Percentiles rank a stretch among this genome's conserved stretches.
Conservation (phyloP, 164 flowering plant genomes). For the Protea cynaroides region DNA sequence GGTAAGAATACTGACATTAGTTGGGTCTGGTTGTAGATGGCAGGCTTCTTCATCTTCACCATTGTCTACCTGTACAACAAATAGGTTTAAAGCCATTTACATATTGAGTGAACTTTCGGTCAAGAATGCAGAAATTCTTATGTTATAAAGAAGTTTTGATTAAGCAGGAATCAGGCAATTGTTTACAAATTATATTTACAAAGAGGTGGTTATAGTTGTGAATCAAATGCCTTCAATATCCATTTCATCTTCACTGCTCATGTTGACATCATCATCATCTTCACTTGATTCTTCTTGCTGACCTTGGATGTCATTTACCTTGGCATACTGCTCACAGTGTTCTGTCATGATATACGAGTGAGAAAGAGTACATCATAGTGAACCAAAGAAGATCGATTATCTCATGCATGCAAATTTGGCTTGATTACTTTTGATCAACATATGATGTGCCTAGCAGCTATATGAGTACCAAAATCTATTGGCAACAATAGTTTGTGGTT, state of each 20-base stretch:
- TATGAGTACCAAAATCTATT: no score
- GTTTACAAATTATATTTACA: constrained; percentile 10
- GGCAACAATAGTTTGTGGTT: no score
- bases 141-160: constrained; percentile 5
- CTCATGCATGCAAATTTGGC: no score
- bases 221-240: constrained; percentile 15
- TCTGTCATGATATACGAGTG: constrained; percentile 24
- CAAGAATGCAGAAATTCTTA: neutral
- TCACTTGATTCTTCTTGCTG: constrained; percentile 42
- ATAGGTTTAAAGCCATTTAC: constrained; percentile 18
- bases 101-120: neutral
- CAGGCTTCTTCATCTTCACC: constrained; percentile 78
- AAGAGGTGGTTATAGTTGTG: neutral
- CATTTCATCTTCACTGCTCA: constrained; percentile 38
- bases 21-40: constrained; percentile 56
- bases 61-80: constrained; percentile 64
- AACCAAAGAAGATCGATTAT: no score
- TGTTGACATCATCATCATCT: constrained; percentile 15
- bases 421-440: no score
- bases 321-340: constrained; percentile 51
- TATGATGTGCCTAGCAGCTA: no score
- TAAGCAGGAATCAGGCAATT: constrained; percentile 3
- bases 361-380: no score
- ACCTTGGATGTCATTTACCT: constrained; percentile 39
- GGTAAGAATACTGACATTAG: neutral